Evolutionary conservation across 2,329 filamentous ascomycete species (phyloP), one percentile per base, ranked within the genome.

Genomic region (Clonostachys rosea): DNA sequence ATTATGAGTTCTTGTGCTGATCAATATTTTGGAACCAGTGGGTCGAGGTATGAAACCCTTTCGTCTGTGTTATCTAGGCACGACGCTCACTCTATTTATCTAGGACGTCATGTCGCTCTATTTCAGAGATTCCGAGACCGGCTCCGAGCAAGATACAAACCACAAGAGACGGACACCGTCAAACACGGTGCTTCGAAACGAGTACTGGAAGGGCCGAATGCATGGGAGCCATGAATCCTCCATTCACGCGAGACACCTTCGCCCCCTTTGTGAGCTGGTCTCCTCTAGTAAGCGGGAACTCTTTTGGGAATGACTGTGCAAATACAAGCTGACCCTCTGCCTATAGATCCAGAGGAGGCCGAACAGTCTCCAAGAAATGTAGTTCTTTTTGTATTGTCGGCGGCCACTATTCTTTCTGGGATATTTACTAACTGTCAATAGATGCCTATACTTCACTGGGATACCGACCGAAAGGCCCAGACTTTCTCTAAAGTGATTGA

Each of bases 211-310:
- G 4, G 63, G 65, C 2, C 66, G 67, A 37, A 51, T 64, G 17
- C 62, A 67, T 6, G 48, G 48, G 3, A 30, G 59, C 56, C 40
- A 42, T 44, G 37, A 46, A 50, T 8, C 44, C 43, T 2, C 49
- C 56, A 55, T 65, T 0, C 65, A 70, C 36, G 58, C 66, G 1
- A 59, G 66, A 12, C 62, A 69, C 16, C 58, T 71, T 61, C 52
- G 61, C 2, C 59, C 66, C 0, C 51, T 68, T 1, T 69, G 64
- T 18, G 57, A 59, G 36, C 54, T 51, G 1, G 52, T 69, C 2
- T 62, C 63, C 3, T 55, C 59, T 5, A 47, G 62, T 64, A 47
- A 42, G 50, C 46, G 33, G 37, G 12, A 10, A 16, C 8, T 17
- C 20, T 13, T 1, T 24, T 3, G n/a, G n/a, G 6, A 7, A 42